A percentile compares a stretch with the other conserved stretches of the same genome.
Evolutionary conservation across 768 basidiomycete species (phyloP).

Genomic region (Rhodosporidiobolus odoratus): DNA sequence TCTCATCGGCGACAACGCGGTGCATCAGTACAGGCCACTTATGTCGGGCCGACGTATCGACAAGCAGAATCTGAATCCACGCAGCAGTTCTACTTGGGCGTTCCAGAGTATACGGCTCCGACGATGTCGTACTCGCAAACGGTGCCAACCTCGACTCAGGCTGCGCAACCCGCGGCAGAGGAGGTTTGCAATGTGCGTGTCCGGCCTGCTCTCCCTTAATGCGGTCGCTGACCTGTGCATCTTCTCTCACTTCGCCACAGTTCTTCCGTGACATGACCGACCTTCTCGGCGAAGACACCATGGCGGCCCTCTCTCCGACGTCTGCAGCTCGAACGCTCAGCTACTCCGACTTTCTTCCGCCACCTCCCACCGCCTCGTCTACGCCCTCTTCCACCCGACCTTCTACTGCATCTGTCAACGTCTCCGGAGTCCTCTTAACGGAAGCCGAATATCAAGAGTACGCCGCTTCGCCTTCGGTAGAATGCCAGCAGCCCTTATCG

Average conservation of each 20-base stretch:
- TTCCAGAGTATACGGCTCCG: neutral
- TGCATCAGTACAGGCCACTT: too few species aligned
- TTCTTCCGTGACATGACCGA: constrained; percentile 30
- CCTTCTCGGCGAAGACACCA: constrained; percentile 23
- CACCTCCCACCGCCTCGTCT: neutral
- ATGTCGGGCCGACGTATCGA: too few species aligned
- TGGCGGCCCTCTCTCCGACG: neutral
- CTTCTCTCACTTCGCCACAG: constrained; percentile 1
- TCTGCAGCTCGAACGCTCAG: neutral
- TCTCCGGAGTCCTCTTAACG: constrained; percentile 23
- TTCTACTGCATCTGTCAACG: constrained; percentile 7
- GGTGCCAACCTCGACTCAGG: neutral
- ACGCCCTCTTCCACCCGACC: neutral
- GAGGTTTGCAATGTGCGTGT: constrained; percentile 14
- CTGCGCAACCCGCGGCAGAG: constrained; percentile 1
- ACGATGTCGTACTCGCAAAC: constrained; percentile 4
- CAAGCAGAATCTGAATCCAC: too few species aligned
- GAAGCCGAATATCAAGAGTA: constrained; percentile 12
- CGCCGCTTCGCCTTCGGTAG: neutral
- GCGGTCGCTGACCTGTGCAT: too few species aligned
- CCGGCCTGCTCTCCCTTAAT: neutral
- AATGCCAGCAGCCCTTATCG: neutral
- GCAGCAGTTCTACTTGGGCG: neutral
- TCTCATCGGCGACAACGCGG: too few species aligned
- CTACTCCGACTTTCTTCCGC: neutral